Conservation (phyloP, 257 asterid species). For the Catharanthus roseus region DNA sequence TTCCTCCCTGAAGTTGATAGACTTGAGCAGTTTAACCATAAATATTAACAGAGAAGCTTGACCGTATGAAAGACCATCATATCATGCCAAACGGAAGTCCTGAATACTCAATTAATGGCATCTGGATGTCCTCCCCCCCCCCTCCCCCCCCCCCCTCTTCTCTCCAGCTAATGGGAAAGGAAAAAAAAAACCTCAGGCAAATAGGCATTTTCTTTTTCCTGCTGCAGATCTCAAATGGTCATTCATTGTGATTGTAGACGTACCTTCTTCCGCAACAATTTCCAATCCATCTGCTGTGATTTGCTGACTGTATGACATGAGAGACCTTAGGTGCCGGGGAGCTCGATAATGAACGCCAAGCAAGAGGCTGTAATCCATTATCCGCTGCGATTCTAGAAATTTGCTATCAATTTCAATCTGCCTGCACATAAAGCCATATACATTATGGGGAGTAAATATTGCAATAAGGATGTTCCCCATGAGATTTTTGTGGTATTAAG, state of each 20-base stretch:
- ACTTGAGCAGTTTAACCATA: no score
- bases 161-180: no score
- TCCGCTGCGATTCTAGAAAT: constrained; percentile 85
- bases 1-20: no score
- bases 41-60: no score
- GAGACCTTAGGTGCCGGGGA: constrained; percentile 80
- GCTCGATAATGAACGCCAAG: constrained; percentile 95
- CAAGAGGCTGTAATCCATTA: constrained; percentile 96
- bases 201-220: not conserved
- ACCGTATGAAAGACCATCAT: no score
- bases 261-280: constrained; percentile 92
- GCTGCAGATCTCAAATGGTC: not conserved
- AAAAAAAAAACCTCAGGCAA: no score
- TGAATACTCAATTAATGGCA: no score
- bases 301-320: constrained; percentile 46
- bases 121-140: no score
- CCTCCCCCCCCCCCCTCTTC: no score
- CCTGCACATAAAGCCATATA: constrained; percentile 35
- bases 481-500: not conserved
- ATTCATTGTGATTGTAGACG: constrained; percentile 1
- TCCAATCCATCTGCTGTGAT: constrained; percentile 59
- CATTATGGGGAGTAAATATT: not conserved
- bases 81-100: no score
- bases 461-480: constrained; percentile 7
- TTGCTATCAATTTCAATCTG: constrained; percentile 89